phyloP scores from a whole-genome alignment of 164 flowering plant species.

The Nelumbo lutea region DNA sequence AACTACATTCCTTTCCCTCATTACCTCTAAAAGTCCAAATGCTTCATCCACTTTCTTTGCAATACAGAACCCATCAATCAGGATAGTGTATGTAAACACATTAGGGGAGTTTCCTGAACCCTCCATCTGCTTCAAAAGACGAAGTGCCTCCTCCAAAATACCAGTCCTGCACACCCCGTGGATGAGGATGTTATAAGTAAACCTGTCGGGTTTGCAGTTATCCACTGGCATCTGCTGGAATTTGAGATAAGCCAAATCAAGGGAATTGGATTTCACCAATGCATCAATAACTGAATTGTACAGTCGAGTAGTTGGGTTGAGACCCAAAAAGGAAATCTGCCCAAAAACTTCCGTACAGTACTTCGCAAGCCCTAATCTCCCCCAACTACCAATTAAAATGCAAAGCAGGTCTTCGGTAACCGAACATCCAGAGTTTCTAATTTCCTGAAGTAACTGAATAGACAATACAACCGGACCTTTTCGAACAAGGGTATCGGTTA shows the following conservation, averaged over 20 bases:
- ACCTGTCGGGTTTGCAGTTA: constrained; percentile 75
- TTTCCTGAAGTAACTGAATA: constrained; percentile 52
- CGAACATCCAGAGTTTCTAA: constrained; percentile 40
- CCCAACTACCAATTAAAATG: constrained; percentile 85
- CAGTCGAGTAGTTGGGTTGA: constrained; percentile 67
- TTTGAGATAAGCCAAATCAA: constrained; percentile 84
- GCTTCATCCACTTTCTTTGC: constrained; percentile 72
- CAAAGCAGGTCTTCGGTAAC: constrained; percentile 67
- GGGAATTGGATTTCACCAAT: constrained; percentile 71
- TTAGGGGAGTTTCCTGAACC: constrained; percentile 48
- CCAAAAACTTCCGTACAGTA: constrained; percentile 76
- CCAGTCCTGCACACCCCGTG: constrained; percentile 89
- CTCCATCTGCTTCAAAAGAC: constrained; percentile 85
- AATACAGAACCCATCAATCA: constrained; percentile 79
- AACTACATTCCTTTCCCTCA: constrained; percentile 56
- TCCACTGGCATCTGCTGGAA: constrained; percentile 87
- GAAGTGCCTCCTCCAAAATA: constrained; percentile 83
- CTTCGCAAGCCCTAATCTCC: constrained; percentile 81
- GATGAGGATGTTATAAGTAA: constrained; percentile 84
- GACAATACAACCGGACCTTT: constrained; percentile 82
- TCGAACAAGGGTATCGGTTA: constrained; percentile 45
- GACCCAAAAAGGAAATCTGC: constrained; percentile 74
- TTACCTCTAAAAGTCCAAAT: constrained; percentile 48
- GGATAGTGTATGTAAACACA: constrained; percentile 75
- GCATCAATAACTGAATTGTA: constrained; percentile 90